Evolutionary conservation across 139 green algal species (phyloP).

Genomic region (Ettlia oleoabundans): DNA sequence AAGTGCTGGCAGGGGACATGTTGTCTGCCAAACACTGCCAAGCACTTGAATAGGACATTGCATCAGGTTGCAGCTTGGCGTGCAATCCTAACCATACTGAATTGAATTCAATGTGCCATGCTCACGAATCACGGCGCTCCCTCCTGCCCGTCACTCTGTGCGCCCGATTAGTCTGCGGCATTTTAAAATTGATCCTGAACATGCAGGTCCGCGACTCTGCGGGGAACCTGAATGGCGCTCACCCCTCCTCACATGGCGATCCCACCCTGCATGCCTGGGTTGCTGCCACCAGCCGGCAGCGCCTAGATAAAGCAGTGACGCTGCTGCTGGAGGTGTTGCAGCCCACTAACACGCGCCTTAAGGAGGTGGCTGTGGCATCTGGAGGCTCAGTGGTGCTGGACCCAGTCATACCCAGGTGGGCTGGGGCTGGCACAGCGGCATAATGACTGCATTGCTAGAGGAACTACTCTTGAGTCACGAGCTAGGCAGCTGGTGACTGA

Average conservation of each 20-base stretch:
- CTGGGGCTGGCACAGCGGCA: too few species aligned
- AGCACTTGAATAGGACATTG: too few species aligned
- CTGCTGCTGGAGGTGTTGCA: slow-evolving; percentile 40
- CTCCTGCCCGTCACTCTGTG: too few species aligned
- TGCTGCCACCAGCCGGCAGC: slow-evolving; percentile 11
- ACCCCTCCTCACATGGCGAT: slow-evolving; percentile 17
- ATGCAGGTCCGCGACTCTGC: slow-evolving; percentile 8
- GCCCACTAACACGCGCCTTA: slow-evolving; percentile 21
- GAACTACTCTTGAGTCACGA: too few species aligned
- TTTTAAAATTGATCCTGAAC: too few species aligned
- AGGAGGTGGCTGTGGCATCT: neutral
- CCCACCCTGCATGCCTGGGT: slow-evolving; percentile 34
- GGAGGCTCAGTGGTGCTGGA: slow-evolving; percentile 10
- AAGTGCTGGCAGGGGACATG: too few species aligned
- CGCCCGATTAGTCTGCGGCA: too few species aligned
- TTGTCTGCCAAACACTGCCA: too few species aligned
- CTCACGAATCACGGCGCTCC: neutral
- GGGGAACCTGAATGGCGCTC: slow-evolving; percentile 30
- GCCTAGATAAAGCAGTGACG: slow-evolving; percentile 24
- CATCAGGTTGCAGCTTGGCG: too few species aligned
- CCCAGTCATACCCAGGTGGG: slow-evolving; percentile 1
- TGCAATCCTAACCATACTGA: too few species aligned
- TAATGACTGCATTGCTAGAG: too few species aligned
- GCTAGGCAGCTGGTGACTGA: too few species aligned
- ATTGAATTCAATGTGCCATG: neutral